These are phyloP conservation scores for Gentiana dahurica DNA, from an alignment of 257 asterid genomes.

Conservation along the genomic window DNA sequence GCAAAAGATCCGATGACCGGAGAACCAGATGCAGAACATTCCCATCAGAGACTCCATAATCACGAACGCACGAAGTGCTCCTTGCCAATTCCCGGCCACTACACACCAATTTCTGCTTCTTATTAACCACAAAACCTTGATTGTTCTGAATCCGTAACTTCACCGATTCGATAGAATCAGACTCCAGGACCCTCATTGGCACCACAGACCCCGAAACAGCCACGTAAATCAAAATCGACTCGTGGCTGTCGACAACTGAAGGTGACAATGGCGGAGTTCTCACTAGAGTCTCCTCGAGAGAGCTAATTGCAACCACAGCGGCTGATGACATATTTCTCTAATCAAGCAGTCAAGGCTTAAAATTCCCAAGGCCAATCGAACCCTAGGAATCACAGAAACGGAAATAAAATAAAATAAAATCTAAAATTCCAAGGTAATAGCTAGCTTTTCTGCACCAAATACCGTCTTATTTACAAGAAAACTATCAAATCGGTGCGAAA, in stretches of 20 bases:
- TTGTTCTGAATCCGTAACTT: slow-evolving; percentile 59
- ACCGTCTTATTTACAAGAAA: slow-evolving; percentile 15
- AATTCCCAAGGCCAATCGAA: slow-evolving; percentile 8
- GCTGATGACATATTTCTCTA: slow-evolving; percentile 58
- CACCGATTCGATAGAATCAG: slow-evolving; percentile 70
- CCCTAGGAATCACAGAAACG: slow-evolving; percentile 10
- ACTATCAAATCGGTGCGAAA: background rate
- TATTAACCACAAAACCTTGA: slow-evolving; percentile 54
- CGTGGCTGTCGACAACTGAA: slow-evolving; percentile 32
- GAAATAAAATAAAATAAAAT: slow-evolving; percentile 4
- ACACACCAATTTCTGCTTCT: slow-evolving; percentile 69
- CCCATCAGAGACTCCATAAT: slow-evolving; percentile 71
- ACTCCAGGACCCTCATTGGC: slow-evolving; percentile 65
- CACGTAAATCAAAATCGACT: slow-evolving; percentile 42
- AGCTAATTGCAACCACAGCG: slow-evolving; percentile 51
- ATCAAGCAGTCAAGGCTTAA: slow-evolving; percentile 21
- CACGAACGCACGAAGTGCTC: slow-evolving; percentile 63
- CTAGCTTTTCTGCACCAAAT: slow-evolving; percentile 17
- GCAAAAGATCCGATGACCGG: slow-evolving; percentile 63
- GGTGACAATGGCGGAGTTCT: slow-evolving; percentile 33
- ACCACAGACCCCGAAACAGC: slow-evolving; percentile 59
- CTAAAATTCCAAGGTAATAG: slow-evolving; percentile 11
- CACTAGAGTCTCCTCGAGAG: slow-evolving; percentile 35
- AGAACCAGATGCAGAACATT: slow-evolving; percentile 73
- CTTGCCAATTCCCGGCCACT: slow-evolving; percentile 74